phyloP scores from a whole-genome alignment of 257 asterid species.

The Solanum verrucosum region DNA sequence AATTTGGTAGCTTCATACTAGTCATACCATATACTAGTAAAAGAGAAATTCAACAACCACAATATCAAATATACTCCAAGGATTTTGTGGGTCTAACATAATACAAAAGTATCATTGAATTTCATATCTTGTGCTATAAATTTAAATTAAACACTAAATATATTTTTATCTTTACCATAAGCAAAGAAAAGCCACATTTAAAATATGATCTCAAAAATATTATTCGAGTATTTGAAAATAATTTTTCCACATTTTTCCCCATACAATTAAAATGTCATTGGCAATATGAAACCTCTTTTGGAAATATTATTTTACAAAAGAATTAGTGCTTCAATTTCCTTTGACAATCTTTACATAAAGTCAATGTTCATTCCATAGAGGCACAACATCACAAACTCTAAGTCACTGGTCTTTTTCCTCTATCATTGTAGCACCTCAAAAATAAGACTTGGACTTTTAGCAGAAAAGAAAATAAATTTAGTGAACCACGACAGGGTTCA shows the following conservation, averaged over 20 bases:
- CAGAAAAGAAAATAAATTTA: too few relatives aligned
- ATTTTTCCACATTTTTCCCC: not conserved
- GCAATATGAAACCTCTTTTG: not conserved
- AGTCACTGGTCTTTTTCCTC: not conserved
- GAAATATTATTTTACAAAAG: too few relatives aligned
- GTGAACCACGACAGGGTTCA: not conserved
- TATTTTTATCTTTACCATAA: not conserved
- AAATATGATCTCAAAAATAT: too few relatives aligned
- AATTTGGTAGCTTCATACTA: not conserved
- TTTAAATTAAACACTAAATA: too few relatives aligned
- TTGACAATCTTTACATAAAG: not conserved
- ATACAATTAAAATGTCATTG: not conserved
- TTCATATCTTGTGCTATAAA: not conserved
- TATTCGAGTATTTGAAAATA: not conserved
- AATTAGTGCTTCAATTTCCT: not conserved
- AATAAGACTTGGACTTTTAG: not conserved
- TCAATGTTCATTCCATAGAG: not conserved
- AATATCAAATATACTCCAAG: not conserved
- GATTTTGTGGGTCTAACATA: not conserved
- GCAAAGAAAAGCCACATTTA: not conserved
- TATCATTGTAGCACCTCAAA: too few relatives aligned
- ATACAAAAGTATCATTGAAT: not conserved
- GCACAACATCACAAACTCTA: not conserved
- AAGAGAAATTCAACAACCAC: not conserved
- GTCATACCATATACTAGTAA: not conserved